phyloP scores from a whole-genome alignment of 108 stramenopile species.

The Aurantiochytrium sp. region DNA sequence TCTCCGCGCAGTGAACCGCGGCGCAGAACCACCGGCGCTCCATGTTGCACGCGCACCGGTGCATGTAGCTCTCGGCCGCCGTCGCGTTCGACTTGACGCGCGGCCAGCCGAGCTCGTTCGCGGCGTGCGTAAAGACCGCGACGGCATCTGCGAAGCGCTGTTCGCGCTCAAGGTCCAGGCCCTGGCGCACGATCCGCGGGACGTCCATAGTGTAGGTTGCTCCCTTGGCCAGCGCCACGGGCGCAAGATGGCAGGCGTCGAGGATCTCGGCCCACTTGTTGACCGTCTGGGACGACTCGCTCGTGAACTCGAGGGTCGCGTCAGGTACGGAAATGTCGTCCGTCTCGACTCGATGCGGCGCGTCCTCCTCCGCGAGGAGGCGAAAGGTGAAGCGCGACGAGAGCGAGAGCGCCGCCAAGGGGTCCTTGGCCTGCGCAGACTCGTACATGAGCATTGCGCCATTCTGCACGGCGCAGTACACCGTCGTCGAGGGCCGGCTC shows the following conservation, averaged over 20 bases:
- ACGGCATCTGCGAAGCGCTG: background rate
- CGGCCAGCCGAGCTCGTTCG: background rate
- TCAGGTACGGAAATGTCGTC: no score
- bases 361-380: no score
- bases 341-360: no score
- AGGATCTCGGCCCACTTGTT: background rate
- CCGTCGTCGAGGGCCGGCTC: background rate
- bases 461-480: no score
- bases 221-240: background rate
- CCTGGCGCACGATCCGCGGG: background rate
- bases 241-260: background rate
- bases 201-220: background rate
- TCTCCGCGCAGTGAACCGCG: background rate
- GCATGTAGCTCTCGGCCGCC: background rate
- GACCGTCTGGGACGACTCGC: no score
- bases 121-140: background rate
- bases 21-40: background rate
- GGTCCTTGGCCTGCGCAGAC: no score
- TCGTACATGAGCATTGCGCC: no score
- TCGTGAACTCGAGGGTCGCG: no score
- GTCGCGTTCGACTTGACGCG: background rate
- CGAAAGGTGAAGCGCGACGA: no score
- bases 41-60: background rate
- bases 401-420: no score
- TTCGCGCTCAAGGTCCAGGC: background rate